phyloP scores from a whole-genome alignment of 2,329 filamentous ascomycete species.

The Colletotrichum cordylinicola region DNA sequence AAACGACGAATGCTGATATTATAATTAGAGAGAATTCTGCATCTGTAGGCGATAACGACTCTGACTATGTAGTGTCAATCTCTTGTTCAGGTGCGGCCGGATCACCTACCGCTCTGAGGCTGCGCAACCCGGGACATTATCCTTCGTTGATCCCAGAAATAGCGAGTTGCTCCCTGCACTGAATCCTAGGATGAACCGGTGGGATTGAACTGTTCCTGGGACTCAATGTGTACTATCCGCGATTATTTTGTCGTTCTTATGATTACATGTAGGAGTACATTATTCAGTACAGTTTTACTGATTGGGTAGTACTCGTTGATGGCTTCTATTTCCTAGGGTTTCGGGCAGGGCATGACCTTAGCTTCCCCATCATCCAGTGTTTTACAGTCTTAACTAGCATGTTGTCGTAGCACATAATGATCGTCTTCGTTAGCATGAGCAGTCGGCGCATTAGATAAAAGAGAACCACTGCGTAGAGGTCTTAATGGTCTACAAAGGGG shows the following conservation, averaged over 20 bases:
- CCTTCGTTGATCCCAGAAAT: background rate
- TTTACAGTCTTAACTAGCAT: background rate
- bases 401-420: background rate
- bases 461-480: background rate
- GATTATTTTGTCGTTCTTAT: fast-evolving
- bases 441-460: background rate
- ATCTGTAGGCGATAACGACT: background rate
- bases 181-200: background rate
- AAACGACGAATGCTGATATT: background rate
- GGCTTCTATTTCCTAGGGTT: background rate
- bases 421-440: background rate
- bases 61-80: background rate
- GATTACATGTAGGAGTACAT: background rate
- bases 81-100: background rate
- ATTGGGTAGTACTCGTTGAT: background rate
- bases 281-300: background rate
- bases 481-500: background rate
- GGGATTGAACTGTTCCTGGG: background rate
- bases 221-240: background rate
- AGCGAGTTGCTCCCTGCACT: background rate
- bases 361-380: background rate
- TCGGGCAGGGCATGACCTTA: background rate
- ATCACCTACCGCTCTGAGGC: background rate
- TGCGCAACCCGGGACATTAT: background rate
- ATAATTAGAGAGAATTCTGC: background rate